Base-by-base conservation (phyloP, 495 filamentous ascomycete genomes). In the Corynascus novoguineensis region DNA sequence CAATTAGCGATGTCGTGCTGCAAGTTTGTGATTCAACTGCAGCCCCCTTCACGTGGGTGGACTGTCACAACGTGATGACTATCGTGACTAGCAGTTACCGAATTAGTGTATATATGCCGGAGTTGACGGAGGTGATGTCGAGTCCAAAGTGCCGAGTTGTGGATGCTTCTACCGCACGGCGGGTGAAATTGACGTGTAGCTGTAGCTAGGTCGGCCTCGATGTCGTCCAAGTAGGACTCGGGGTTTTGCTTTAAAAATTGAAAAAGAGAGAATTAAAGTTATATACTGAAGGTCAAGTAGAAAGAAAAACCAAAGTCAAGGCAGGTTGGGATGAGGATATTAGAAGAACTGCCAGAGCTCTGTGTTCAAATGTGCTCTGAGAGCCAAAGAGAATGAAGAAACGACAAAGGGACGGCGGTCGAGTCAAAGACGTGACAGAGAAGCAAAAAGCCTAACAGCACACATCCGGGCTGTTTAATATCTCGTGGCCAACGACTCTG, bases 341-440 rank as follows among this genome's bases (percentile, higher is more conserved):
- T 22, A 46, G 57, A 47, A 72, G 74, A 79, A 75, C 77, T 78
- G 71, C 77, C 76, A 72, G 78, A 78, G 78, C 71, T 75, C 69
- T 73, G 75, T 71, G 70, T 67, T 64, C 63, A 60, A 60, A 53
- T 59, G 64, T 64, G 67, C 68, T 65, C 64, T 37, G 54, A 41
- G 58, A 55, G 64, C 58, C 41, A 53, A 55, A 45, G 56, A 52
- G 55, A 42, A 55, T 57, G 63, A 52, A 54, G 47, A 55, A 38
- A 57, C 66, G 55, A 60, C 28, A 58, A 64, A 64, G 49, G 51
- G 48, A 61, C 15, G 42, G 12, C 45, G 31, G 51, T 57, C 67
- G 62, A 68, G 70, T 70, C 76, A 70, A 68, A 72, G 59, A 54
- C 49, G 59, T 68, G 73, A 74, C 72, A 73, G 65, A 66, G 73